Percentiles rank a stretch among this genome's conserved stretches.
phyloP scores from a whole-genome alignment of 108 stramenopile species.

The Mediolabrus comicus region DNA sequence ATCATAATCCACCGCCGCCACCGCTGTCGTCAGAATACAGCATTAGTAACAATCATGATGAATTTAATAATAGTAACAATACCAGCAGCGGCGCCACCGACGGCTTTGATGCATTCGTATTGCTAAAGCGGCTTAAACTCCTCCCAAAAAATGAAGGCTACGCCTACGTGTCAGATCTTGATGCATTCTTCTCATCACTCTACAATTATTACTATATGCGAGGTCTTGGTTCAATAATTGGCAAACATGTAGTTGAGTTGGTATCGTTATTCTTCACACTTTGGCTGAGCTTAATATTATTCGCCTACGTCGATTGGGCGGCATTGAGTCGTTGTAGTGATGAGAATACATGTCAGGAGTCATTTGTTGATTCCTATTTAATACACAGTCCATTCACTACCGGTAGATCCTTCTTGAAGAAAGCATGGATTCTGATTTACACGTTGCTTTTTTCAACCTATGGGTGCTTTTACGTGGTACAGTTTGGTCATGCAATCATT shows the following conservation, averaged over 20 bases:
- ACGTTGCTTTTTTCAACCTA: conserved; percentile 61
- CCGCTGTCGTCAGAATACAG: neutral
- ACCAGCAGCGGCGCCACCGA: neutral
- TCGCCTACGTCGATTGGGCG: conserved; percentile 88
- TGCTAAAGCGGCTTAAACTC: conserved; percentile 54
- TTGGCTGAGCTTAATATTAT: conserved; percentile 77
- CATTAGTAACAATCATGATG: neutral
- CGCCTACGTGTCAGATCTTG: conserved; percentile 82
- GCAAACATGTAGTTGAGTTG: conserved; percentile 81
- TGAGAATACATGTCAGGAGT: conserved; percentile 70
- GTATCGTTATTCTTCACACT: conserved; percentile 88
- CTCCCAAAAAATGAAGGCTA: conserved; percentile 60
- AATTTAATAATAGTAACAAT: neutral
- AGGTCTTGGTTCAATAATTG: conserved; percentile 85
- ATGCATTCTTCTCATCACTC: conserved; percentile 81
- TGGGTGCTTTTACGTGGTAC: conserved; percentile 50
- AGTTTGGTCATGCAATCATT: conserved; percentile 53
- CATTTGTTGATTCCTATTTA: conserved; percentile 47
- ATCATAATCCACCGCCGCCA: neutral
- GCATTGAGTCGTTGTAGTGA: conserved; percentile 77
- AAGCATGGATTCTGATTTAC: conserved; percentile 53
- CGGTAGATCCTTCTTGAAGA: conserved; percentile 28
- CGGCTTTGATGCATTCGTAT: conserved; percentile 54
- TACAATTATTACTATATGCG: conserved; percentile 91
- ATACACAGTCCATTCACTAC: conserved; percentile 28